Base-by-base conservation (phyloP, 768 basidiomycete genomes). In the Clathrus columnatus region DNA sequence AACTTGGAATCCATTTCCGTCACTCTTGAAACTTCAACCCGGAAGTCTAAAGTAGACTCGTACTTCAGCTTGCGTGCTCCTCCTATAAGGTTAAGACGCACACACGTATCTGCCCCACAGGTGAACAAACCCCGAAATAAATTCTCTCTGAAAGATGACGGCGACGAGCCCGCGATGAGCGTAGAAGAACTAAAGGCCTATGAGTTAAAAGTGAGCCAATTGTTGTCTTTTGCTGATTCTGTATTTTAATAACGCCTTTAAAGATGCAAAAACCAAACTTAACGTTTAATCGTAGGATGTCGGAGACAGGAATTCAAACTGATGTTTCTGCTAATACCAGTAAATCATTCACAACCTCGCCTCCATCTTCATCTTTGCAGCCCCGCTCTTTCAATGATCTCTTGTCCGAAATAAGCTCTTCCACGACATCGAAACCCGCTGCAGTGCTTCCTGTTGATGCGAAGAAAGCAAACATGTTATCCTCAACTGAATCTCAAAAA, bases 231-330 rank as follows among this genome's bases (percentile, higher is more conserved):
- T 21, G 28, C 7, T 29, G 18, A 47, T 10, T 23, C 28, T 18
- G 6, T n/a, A n/a, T 6, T 21, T 8, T 18, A 11, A 52, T 18
- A 43, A 5, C 36, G 42, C 17, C 10, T 36, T 43, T 52, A 11
- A 18, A 55, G 54, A 26, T 24, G 16, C 45, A 4, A 21, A 36
- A 36, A 8, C 36, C 4, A 36, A 11, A 36, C n/a, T 7, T 48
- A 17, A 23, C 44, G 6, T 48, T 55, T 27, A 29, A 43, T 21
- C 44, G 54, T n/a, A 8, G 54, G 10, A 55, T 55, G 54, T 55
- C 54, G 10, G 54, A 55, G 26, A 20, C 43, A 1, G 54, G 54
- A 24, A 55, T 55, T 20, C 54, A 55, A 46, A 55, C 54, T 6
- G 54, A 55, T 8, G 36, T 36, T 36, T 36, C 36, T 4, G 48